Evolutionary conservation across 2,329 filamentous ascomycete species (phyloP), one percentile per base, ranked within the genome.

Genomic region (Phaeosphaeriaceae sp.): DNA sequence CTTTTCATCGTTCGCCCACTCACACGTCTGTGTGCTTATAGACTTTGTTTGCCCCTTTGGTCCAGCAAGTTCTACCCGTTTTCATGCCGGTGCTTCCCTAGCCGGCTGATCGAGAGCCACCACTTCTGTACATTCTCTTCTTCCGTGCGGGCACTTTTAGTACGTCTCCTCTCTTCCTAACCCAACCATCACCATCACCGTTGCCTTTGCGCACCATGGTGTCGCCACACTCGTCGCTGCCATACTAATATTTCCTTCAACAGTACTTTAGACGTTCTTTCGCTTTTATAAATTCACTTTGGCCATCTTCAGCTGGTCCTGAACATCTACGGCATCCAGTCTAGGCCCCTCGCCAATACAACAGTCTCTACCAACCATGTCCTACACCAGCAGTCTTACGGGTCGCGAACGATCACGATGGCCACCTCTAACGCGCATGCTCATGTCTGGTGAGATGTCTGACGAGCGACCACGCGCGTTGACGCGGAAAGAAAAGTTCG

Each of bases 361-460:
- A 53, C 63, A 54, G 30, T 64, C 56, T 49, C 51, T 55, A 40
- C 40, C 57, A 67, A 62, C 59, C 65, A 77, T 78, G 75, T 73
- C 56, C 54, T 74, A 68, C 60, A 68, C 67, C 61, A 65, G 55
- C 53, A 77, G 72, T 64, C 72, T 80, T 32, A 75, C 77, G 49
- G 78, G 78, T 56, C 74, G 74, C 61, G 91, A 94, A 80, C 84
- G 92, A 73, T 88, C 91, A 75, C 86, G 91, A 89, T 93, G 91
- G 88, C 91, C 92, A 61, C 91, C 91, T 17, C 84, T 95, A 55
- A 92, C 91, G 60, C 87, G 91, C 65, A 92, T 94, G 89, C 81
- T 95, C 75, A 85, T 94, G 76, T 93, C 91, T 56, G 91, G 91
- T 51, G 90, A 93, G 81, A 91, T 94, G 86, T 92, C 88, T 55